Conservation (phyloP, 2,329 filamentous ascomycete genomes). For the Lasiodiplodia theobromae region DNA sequence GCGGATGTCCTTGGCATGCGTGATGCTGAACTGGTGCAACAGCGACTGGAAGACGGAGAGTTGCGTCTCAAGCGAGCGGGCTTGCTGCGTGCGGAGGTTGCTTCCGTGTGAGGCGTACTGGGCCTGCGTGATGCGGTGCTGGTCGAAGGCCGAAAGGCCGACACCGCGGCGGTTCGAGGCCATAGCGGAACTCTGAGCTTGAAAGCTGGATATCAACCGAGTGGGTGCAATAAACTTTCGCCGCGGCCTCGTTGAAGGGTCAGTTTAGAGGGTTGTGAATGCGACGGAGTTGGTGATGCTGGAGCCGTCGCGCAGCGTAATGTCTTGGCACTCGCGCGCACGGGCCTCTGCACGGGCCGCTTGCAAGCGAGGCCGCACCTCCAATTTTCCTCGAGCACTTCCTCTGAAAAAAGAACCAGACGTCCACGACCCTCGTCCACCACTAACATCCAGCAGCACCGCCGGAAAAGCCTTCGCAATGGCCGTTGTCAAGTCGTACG, state of each 20-base stretch:
- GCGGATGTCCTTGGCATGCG: constrained; percentile 94
- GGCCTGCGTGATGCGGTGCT: constrained; percentile 79
- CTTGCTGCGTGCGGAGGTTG: constrained; percentile 82
- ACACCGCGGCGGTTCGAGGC: constrained; percentile 72
- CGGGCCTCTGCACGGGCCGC: neutral
- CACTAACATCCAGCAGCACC: constrained; percentile 51
- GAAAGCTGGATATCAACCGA: neutral
- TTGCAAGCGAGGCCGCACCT: constrained; percentile 29
- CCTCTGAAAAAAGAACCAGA: constrained; percentile 17
- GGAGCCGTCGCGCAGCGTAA: neutral
- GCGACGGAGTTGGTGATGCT: neutral
- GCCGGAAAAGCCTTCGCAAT: constrained; percentile 57
- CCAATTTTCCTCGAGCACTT: constrained; percentile 19
- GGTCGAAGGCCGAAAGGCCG: constrained; percentile 87
- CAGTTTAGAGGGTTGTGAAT: neutral
- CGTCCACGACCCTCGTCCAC: constrained; percentile 40
- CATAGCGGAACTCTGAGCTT: constrained; percentile 36
- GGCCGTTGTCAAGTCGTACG: constrained; percentile 64
- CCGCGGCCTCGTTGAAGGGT: neutral
- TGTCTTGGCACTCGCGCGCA: constrained; percentile 5
- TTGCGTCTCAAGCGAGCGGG: constrained; percentile 87
- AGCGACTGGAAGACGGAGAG: constrained; percentile 95
- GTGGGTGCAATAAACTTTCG: neutral
- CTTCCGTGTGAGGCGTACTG: constrained; percentile 92
- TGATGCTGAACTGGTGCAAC: constrained; percentile 92